phyloP scores from a whole-genome alignment of 2,329 filamentous ascomycete species.

The Mycocentrospora acerina region DNA sequence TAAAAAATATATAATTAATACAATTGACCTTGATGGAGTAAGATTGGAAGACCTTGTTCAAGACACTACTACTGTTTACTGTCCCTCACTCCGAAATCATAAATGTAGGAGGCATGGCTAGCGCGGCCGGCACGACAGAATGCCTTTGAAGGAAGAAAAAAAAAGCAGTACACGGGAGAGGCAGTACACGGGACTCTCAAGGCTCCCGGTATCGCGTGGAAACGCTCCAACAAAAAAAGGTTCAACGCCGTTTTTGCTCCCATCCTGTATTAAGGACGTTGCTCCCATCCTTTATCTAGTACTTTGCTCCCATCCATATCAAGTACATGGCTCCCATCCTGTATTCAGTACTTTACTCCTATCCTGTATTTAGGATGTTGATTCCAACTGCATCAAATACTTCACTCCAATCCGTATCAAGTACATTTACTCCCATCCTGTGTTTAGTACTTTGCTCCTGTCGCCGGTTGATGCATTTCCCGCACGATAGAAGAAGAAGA shows the following conservation, averaged over 20 bases:
- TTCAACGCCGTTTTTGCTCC: too few relatives aligned
- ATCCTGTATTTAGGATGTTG: slow-evolving; percentile 3
- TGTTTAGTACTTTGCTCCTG: slow-evolving; percentile 35
- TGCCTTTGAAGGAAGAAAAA: too few relatives aligned
- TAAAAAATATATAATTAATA: too few relatives aligned
- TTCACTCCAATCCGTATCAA: slow-evolving; percentile 25
- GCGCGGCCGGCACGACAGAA: slow-evolving; percentile 16
- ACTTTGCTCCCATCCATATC: neutral
- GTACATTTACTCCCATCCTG: slow-evolving; percentile 30
- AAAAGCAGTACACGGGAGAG: too few relatives aligned
- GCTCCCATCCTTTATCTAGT: neutral
- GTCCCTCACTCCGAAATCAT: too few relatives aligned
- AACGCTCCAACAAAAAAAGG: too few relatives aligned
- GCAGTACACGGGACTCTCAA: slow-evolving; percentile 10
- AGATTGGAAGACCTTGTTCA: slow-evolving; percentile 18
- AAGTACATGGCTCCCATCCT: slow-evolving; percentile 3
- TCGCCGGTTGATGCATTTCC: slow-evolving; percentile 41
- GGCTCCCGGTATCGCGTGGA: slow-evolving; percentile 11
- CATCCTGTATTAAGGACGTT: slow-evolving; percentile 3
- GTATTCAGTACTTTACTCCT: too few relatives aligned
- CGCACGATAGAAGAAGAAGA: slow-evolving; percentile 32
- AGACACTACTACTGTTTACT: slow-evolving; percentile 36
- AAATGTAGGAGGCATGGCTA: slow-evolving; percentile 10
- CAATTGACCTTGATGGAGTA: too few relatives aligned
- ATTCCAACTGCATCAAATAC: slow-evolving; percentile 5